Evolutionary conservation across 164 flowering plant genomes (phyloP).

Genomic region (Vitis riparia): DNA sequence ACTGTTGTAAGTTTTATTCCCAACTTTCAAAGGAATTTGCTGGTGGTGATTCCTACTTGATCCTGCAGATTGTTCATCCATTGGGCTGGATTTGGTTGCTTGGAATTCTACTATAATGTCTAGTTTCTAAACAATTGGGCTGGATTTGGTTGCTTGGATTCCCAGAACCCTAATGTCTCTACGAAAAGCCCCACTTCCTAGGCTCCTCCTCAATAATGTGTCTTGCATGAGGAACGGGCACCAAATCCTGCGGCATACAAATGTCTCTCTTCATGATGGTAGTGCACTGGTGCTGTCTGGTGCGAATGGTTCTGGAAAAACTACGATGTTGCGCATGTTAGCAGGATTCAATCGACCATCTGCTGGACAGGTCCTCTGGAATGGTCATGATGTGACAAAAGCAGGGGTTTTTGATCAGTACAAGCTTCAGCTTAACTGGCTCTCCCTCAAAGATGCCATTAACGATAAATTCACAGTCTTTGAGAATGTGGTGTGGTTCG

Average conservation of each 20-base stretch:
- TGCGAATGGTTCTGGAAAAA: slow-evolving; percentile 84
- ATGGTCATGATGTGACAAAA: slow-evolving; percentile 74
- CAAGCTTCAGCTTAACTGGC: slow-evolving; percentile 92
- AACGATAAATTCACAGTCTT: slow-evolving; percentile 71
- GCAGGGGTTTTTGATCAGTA: slow-evolving; percentile 84
- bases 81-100: no score
- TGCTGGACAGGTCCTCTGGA: slow-evolving; percentile 89
- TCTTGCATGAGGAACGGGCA: slow-evolving; percentile 95
- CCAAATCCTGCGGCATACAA: slow-evolving; percentile 69
- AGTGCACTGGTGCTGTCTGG: slow-evolving; percentile 82
- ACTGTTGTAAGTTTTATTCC: no score
- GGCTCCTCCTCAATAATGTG: slow-evolving; percentile 75
- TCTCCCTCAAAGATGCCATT: slow-evolving; percentile 82
- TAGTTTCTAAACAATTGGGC: no score
- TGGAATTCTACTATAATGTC: no score
- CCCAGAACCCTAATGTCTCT: slow-evolving; percentile 39
- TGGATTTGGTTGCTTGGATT: no score
- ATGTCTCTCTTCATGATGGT: slow-evolving; percentile 78
- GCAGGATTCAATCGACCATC: slow-evolving; percentile 88
- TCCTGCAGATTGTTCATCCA: no score
- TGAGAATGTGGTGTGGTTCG: slow-evolving; percentile 82
- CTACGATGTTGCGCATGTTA: slow-evolving; percentile 84
- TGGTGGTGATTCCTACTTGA: no score
- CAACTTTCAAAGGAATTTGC: no score
- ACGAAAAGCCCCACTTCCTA: slow-evolving; percentile 66